Evolutionary conservation across 768 basidiomycete species (phyloP).

Genomic region (Suillus fuscotomentosus): DNA sequence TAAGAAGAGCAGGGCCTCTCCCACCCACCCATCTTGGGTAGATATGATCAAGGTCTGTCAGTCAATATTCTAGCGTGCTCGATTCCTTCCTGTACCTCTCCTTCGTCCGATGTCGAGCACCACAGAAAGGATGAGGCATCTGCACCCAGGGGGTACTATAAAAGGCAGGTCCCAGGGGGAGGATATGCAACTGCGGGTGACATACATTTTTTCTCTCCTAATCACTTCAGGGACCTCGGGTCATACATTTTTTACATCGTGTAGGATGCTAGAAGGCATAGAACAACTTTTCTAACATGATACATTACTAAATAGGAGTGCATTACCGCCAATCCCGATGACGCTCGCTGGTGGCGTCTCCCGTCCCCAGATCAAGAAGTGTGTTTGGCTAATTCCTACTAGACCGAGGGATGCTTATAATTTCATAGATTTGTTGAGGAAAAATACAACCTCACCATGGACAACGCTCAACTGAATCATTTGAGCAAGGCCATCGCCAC

Average conservation of each 20-base stretch:
- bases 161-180: slow-evolving; percentile 43
- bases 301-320: slow-evolving; percentile 63
- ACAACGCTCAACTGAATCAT: slow-evolving; percentile 73
- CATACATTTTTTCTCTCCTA: neutral
- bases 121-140: slow-evolving; percentile 6
- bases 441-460: slow-evolving; percentile 79
- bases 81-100: slow-evolving; percentile 15
- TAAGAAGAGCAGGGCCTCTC: slow-evolving; percentile 30
- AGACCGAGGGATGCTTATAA: slow-evolving; percentile 15
- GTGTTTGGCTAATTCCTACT: slow-evolving; percentile 24
- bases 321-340: slow-evolving; percentile 69
- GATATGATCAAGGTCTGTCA: slow-evolving; percentile 79
- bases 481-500: slow-evolving; percentile 76
- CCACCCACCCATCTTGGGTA: slow-evolving; percentile 53
- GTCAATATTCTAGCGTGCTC: slow-evolving; percentile 11
- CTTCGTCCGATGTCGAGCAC: slow-evolving; percentile 7
- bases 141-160: slow-evolving; percentile 24
- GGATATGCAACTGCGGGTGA: slow-evolving; percentile 6
- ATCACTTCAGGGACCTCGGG: neutral
- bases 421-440: slow-evolving; percentile 72
- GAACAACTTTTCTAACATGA: neutral
- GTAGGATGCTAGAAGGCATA: no score
- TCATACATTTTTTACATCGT: neutral
- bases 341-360: slow-evolving; percentile 83
- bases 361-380: slow-evolving; percentile 94